phyloP scores from a whole-genome alignment of 352 stramenopile species.

The Globisporangium orthogonon region DNA sequence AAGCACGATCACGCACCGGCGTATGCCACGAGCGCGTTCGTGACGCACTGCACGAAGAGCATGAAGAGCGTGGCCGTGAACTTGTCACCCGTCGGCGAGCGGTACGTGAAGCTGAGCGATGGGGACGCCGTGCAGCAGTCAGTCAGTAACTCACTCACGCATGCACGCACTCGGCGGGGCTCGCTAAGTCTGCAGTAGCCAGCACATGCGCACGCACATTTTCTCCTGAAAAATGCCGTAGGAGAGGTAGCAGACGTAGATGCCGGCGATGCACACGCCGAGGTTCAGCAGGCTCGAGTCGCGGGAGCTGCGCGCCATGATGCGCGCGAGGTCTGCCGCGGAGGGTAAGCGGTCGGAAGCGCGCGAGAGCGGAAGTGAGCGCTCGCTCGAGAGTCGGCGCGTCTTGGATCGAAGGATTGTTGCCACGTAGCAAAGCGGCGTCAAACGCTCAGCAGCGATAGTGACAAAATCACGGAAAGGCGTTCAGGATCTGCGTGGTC shows the following conservation, averaged over 20 bases:
- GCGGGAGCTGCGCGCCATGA: conserved; percentile 26
- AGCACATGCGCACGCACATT: conserved; percentile 49
- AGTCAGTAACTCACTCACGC: not conserved
- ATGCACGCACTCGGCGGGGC: not conserved
- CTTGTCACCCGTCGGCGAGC: conserved; percentile 69
- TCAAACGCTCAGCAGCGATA: too few species aligned
- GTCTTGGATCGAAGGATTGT: too few species aligned
- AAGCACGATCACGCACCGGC: conserved; percentile 19
- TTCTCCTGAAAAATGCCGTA: conserved; percentile 93
- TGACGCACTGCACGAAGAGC: conserved; percentile 90
- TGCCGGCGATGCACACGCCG: conserved; percentile 78
- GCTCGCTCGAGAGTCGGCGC: too few species aligned
- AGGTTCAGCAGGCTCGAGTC: conserved; percentile 80
- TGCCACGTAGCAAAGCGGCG: too few species aligned
- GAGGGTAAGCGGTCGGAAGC: too few species aligned
- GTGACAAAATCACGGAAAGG: too few species aligned
- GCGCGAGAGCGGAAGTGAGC: too few species aligned
- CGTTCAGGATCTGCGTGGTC: too few species aligned
- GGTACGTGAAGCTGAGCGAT: conserved; percentile 76
- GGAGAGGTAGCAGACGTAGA: conserved; percentile 91
- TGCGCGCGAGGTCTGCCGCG: too few species aligned
- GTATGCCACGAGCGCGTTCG: conserved; percentile 85
- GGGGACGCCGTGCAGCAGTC: not conserved
- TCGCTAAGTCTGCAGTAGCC: not conserved
- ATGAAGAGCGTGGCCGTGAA: conserved; percentile 91